Conservation (phyloP, 2,329 filamentous ascomycete genomes). For the Penicillium sumatraense region DNA sequence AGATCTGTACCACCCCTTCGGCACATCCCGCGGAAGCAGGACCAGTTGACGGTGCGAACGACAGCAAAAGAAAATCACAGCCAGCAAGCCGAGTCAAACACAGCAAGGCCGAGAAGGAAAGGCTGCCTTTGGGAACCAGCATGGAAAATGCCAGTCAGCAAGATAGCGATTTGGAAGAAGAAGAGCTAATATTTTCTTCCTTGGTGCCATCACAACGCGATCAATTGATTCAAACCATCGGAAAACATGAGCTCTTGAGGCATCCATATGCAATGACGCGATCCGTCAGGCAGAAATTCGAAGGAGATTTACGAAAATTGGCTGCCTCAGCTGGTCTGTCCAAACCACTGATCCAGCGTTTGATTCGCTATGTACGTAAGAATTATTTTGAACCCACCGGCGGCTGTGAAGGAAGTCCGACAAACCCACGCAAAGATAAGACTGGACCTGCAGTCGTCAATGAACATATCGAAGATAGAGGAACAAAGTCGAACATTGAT, state of each 20-base stretch:
- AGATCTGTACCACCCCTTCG: neutral
- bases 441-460: constrained; percentile 21
- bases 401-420: neutral
- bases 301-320: constrained; percentile 19
- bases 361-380: constrained; percentile 28
- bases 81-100: neutral
- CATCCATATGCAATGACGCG: constrained; percentile 19
- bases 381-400: constrained; percentile 23
- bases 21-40: neutral
- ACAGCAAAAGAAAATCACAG: neutral
- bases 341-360: neutral
- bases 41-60: neutral
- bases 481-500: neutral
- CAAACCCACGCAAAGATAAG: no score
- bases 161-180: constrained; percentile 12
- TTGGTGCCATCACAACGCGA: constrained; percentile 9
- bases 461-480: constrained; percentile 28
- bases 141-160: neutral
- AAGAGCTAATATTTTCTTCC: constrained; percentile 20
- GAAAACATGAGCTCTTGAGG: constrained; percentile 23
- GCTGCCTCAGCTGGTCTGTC: constrained; percentile 18
- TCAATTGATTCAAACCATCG: constrained; percentile 21
- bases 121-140: neutral
- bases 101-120: neutral
- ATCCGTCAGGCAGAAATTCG: constrained; percentile 25